Conservation (phyloP, 1,284 basidiomycete species). For the Taiwanofungus camphoratus region DNA sequence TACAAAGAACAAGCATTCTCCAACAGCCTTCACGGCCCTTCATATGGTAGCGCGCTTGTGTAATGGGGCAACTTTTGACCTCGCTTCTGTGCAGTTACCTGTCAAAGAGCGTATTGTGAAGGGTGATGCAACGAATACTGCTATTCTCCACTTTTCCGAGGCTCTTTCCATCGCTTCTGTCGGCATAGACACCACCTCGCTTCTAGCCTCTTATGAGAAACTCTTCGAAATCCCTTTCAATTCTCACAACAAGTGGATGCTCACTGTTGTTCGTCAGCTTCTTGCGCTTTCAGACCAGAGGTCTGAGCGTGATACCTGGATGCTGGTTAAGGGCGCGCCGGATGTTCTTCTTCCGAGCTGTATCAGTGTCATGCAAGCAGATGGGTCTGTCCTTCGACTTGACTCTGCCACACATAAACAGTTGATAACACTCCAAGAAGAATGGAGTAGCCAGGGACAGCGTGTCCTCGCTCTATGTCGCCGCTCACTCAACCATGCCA, state of each 20-base stretch:
- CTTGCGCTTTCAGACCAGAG: slow-evolving; percentile 7
- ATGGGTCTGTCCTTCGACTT: slow-evolving; percentile 33
- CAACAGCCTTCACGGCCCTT: slow-evolving; percentile 25
- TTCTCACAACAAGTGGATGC: slow-evolving; percentile 66
- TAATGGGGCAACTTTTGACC: slow-evolving; percentile 56
- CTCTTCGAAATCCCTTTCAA: slow-evolving; percentile 52
- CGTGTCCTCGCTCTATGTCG: slow-evolving; percentile 51
- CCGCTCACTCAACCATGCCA: slow-evolving; percentile 24
- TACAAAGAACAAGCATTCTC: slow-evolving; percentile 11
- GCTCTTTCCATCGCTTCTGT: slow-evolving; percentile 26
- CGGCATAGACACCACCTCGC: slow-evolving; percentile 17
- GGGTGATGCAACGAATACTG: slow-evolving; percentile 62
- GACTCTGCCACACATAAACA: slow-evolving; percentile 21
- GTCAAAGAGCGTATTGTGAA: slow-evolving; percentile 42
- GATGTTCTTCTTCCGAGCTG: slow-evolving; percentile 52
- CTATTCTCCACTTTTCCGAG: slow-evolving; percentile 57
- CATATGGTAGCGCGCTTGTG: slow-evolving; percentile 50
- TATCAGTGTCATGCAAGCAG: slow-evolving; percentile 31
- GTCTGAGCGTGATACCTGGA: slow-evolving; percentile 21
- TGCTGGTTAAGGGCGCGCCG: slow-evolving; percentile 54
- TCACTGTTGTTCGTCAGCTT: slow-evolving; percentile 32
- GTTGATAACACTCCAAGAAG: slow-evolving; percentile 37
- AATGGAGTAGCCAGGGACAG: slow-evolving; percentile 54
- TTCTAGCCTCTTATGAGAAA: slow-evolving; percentile 27
- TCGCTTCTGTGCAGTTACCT: slow-evolving; percentile 31